Conservation (phyloP, 1,284 basidiomycete genomes). For the Heliocybe sulcata region DNA sequence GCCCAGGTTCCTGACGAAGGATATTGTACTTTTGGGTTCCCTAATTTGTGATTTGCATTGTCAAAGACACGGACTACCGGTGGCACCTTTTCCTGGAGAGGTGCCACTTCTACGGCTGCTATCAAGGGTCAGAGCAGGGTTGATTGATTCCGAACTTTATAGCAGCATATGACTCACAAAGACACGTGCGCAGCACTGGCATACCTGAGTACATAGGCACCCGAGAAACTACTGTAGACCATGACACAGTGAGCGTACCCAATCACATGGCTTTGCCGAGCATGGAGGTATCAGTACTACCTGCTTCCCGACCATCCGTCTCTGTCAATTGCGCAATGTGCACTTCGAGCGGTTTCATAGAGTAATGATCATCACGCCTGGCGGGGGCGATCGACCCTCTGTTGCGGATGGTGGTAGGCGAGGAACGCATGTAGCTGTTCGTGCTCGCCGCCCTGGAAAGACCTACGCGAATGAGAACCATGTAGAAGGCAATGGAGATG, state of each 20-base stretch:
- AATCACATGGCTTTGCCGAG: not conserved
- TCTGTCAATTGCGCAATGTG: slow-evolving; percentile 4
- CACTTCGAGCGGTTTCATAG: slow-evolving; percentile 5
- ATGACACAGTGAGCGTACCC: not conserved
- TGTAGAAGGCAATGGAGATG: slow-evolving; percentile 23
- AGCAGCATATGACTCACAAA: too few relatives aligned
- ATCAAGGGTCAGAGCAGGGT: too few relatives aligned
- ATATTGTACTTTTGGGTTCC: too few relatives aligned
- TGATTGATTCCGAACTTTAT: too few relatives aligned
- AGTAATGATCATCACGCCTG: slow-evolving; percentile 2
- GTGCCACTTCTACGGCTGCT: too few relatives aligned
- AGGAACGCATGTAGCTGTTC: not conserved
- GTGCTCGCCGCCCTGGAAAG: slow-evolving; percentile 10
- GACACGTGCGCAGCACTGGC: too few relatives aligned
- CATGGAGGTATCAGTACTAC: too few relatives aligned
- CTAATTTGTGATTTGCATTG: too few relatives aligned
- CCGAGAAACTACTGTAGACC: not conserved
- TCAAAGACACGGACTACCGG: too few relatives aligned
- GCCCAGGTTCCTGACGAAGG: too few relatives aligned
- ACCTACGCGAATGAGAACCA: slow-evolving; percentile 20
- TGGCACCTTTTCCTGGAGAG: too few relatives aligned
- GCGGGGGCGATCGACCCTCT: not conserved
- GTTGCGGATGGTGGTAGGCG: not conserved
- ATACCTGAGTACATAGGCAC: too few relatives aligned
- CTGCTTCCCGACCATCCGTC: not conserved